Percentiles rank a stretch among this genome's conserved stretches.
These are phyloP conservation scores for Pyrenula aspistea DNA, from an alignment of 495 filamentous ascomycete species.

Conservation along the genomic window DNA sequence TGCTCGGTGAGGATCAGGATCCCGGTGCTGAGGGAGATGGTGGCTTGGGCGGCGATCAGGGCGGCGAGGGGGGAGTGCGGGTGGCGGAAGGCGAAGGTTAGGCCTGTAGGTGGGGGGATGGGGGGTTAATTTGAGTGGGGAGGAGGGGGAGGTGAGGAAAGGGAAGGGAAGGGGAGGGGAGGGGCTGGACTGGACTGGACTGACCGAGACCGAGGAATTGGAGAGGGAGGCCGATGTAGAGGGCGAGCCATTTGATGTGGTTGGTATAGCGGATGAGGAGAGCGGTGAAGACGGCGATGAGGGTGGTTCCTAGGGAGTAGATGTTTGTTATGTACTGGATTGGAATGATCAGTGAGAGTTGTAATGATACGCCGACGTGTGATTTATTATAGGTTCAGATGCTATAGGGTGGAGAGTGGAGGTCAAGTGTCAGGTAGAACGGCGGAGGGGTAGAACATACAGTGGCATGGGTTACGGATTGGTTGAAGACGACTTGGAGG, in stretches of 20 bases:
- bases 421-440: too few relatives aligned
- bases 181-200: too few relatives aligned
- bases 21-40: constrained; percentile 60
- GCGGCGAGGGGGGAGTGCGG: constrained; percentile 46
- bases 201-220: constrained; percentile 51
- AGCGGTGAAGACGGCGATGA: constrained; percentile 46
- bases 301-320: constrained; percentile 58
- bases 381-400: too few relatives aligned
- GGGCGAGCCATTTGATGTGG: constrained; percentile 42
- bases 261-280: constrained; percentile 41
- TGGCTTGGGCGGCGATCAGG: constrained; percentile 67
- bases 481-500: constrained; percentile 57
- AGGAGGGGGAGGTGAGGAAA: constrained; percentile 51
- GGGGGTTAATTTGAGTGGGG: constrained; percentile 73
- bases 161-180: constrained; percentile 51
- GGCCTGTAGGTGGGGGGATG: too few relatives aligned
- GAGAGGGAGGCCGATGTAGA: constrained; percentile 52
- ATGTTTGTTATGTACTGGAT: constrained; percentile 46
- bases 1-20: constrained; percentile 52
- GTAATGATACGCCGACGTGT: too few relatives aligned
- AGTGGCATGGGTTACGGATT: constrained; percentile 40
- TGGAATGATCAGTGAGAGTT: too few relatives aligned
- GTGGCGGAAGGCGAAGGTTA: constrained; percentile 61
- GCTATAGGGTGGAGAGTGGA: too few relatives aligned
- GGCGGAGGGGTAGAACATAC: neutral